Conservation (phyloP, 768 basidiomycete genomes). For the Amanita polypyramis region DNA sequence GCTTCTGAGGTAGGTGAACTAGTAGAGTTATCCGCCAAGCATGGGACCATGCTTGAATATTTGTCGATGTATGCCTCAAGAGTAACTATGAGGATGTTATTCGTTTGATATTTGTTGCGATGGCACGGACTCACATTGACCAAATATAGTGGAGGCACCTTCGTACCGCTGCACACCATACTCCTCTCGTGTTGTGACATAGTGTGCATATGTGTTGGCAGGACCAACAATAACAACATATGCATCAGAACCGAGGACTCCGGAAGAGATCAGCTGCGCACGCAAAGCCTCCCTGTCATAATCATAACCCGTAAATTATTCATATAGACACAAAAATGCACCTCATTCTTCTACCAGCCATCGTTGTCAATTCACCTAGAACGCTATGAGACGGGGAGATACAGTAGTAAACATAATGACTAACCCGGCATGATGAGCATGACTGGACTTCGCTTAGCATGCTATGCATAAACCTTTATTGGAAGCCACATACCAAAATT, state of each 20-base stretch:
- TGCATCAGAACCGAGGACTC: conserved; percentile 53
- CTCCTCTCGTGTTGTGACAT: conserved; percentile 64
- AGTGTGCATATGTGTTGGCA: conserved; percentile 74
- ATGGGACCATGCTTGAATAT: conserved; percentile 56
- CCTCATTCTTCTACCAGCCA: conserved; percentile 72
- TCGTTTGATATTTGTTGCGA: conserved; percentile 1
- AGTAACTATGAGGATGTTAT: conserved; percentile 33
- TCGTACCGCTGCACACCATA: conserved; percentile 71
- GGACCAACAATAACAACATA: conserved; percentile 75
- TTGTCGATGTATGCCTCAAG: conserved; percentile 77
- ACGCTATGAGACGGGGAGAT: conserved; percentile 1
- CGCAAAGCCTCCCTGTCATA: conserved; percentile 53
- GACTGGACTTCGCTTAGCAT: conserved; percentile 24
- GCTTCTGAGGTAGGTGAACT: conserved; percentile 50
- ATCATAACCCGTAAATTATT: neutral
- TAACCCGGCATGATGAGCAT: conserved; percentile 62
- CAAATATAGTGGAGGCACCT: conserved; percentile 73
- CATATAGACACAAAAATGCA: conserved; percentile 13
- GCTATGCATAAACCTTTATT: neutral
- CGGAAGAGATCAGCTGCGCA: conserved; percentile 48
- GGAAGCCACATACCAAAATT: conserved; percentile 39
- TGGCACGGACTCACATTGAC: conserved; percentile 40
- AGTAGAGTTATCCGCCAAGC: conserved; percentile 38
- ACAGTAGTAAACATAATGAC: conserved; percentile 11
- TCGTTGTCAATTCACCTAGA: conserved; percentile 65